Base-by-base conservation (phyloP, 257 asterid genomes). In the Eucommia ulmoides region DNA sequence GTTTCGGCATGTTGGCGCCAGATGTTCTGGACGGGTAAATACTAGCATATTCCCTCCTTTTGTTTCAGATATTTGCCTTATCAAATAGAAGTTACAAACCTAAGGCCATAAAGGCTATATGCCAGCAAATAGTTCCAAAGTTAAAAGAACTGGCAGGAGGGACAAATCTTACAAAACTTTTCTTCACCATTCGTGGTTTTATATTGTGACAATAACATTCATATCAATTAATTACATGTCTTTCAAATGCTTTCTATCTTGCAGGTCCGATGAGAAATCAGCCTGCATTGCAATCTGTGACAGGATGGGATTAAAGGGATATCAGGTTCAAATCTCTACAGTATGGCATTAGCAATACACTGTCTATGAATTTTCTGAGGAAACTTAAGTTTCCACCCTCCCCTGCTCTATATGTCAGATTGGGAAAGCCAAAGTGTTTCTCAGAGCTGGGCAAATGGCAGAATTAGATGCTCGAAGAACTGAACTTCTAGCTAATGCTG, bases 401-500 rank as follows among this genome's bases (percentile, higher is more conserved):
- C 45, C 51, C 42, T 29, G 38, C 22, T 54, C 42, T 57, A 23
- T 62, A 52, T 38, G 57, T 58, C 74, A 89, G 96, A 82, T 84
- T 50, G 97, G 97, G 62, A 89, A 85, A 71, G 74, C 77, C 65
- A 89, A 89, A 77, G 93, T 85, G 20, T 89, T 89, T 62, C 94
- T 88, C 33, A 73, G 97, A 76, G 97, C 97, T 20, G 97, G 97
- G 35, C 96, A 88, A 74, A 88, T 88, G 94, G 97, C 97, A 23
- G 95, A 85, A 57, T 64, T 84, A 72, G 97, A 85, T 66, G 89
- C 96, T 68, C 70, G 94, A 66, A 68, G 96, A 62, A 79, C 96
- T 59, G 95, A 84, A 73, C 68, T 89, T 58, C 64, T 84, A 61
- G 93, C 84, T 60, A 76, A 54, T 61, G 96, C 96, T 23, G 93